Evolutionary conservation across 2,329 filamentous ascomycete species (phyloP), one percentile per base, ranked within the genome.

Genomic region (Aspergillus arachidicola): DNA sequence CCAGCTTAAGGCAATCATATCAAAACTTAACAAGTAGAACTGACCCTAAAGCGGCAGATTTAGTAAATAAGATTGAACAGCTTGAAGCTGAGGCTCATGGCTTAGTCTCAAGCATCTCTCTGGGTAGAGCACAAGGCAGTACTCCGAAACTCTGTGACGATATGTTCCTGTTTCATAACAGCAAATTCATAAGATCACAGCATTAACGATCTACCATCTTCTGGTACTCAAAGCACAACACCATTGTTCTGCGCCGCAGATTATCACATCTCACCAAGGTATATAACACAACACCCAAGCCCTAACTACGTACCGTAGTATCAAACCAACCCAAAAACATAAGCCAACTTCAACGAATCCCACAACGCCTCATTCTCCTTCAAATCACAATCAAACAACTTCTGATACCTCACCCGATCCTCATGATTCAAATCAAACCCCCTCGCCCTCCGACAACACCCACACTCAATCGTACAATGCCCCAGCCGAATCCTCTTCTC

Each of bases 401-500:
- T 60, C 58, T 55, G 50, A 34, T 51, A 60, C 48, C 38, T 54
- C 36, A 45, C 30, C 36, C 41, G 50, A 45, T 60, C 58, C 26
- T 60, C 58, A 46, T 41, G 23, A 6, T 21, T 61, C 54, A 61
- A 57, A 9, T 51, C 51, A 61, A 61, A 61, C n/a, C 59, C 59
- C 59, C 59, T 28, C 12, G 26, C 34, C 41, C 59, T 43, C 30
- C 34, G 54, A 61, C 59, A 61, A 50, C 59, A 61, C 11, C 59
- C 59, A 58, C 59, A 61, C 34, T 57, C 55, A 21, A 57, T 26
- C 43, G 59, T 61, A 26, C 59, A 61, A 53, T 61, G 59, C 16
- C 54, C 54, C 53, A 51, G 19, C 9, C 59, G 54, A 28, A 50
- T 16, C 53, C 46, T 38, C 14, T 54, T 34, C 16, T 36, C 55